Percentiles rank a stretch among this genome's conserved stretches.
Conservation (phyloP, 108 stramenopile genomes). For the Epithemia pelagica region DNA sequence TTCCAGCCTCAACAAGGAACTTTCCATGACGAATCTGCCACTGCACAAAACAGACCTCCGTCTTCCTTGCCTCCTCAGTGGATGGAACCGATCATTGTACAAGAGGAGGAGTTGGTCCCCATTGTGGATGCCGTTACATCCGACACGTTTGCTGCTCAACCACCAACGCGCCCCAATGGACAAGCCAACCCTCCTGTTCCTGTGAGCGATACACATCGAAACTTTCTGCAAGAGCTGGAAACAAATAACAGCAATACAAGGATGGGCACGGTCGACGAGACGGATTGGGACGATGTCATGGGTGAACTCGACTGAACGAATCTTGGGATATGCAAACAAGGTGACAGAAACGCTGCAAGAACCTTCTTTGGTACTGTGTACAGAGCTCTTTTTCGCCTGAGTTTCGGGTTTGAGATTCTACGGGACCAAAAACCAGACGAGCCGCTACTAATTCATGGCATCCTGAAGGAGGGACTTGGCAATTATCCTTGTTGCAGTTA, state of each 20-base stretch:
- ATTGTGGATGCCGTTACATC: background rate
- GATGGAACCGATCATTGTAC: background rate
- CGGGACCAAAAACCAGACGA: too few relatives aligned
- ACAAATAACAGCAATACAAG: background rate
- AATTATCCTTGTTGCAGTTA: too few relatives aligned
- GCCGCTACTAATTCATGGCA: too few relatives aligned
- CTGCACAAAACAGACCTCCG: background rate
- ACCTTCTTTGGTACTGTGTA: too few relatives aligned
- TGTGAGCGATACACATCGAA: background rate
- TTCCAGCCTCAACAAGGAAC: background rate
- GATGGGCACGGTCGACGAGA: too few relatives aligned
- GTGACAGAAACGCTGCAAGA: too few relatives aligned
- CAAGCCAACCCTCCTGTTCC: background rate
- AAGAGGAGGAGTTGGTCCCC: background rate
- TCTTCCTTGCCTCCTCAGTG: background rate
- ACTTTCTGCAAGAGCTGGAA: background rate
- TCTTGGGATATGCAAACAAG: too few relatives aligned
- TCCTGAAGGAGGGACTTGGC: too few relatives aligned
- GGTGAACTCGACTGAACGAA: background rate
- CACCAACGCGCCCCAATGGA: background rate
- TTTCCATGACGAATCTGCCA: background rate
- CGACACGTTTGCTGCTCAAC: background rate
- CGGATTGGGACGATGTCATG: background rate
- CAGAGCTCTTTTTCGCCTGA: too few relatives aligned
- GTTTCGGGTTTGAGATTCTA: too few relatives aligned